Percentiles rank a stretch among this genome's conserved stretches.
Evolutionary conservation across 352 stramenopile species (phyloP).

Genomic region (Pythium guiyangense): DNA sequence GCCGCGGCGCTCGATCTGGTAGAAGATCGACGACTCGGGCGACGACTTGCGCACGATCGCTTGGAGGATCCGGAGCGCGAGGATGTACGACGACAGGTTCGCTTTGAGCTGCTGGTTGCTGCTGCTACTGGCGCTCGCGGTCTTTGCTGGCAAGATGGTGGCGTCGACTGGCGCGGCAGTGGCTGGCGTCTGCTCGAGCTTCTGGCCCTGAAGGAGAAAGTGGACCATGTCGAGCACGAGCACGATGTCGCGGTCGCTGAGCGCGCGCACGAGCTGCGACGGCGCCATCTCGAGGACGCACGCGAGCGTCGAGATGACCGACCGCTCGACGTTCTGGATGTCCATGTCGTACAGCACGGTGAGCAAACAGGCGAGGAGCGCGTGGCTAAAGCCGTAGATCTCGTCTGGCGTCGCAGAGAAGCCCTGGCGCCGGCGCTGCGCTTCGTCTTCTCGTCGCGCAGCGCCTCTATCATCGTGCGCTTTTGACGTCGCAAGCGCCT

Average conservation of each 20-base stretch:
- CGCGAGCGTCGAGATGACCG: conserved; percentile 57
- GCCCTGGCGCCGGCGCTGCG: conserved; percentile 12
- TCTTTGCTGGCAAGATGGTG: background rate
- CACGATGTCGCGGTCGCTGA: conserved; percentile 50
- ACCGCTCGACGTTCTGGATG: conserved; percentile 62
- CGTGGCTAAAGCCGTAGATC: conserved; percentile 42
- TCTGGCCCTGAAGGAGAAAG: conserved; percentile 53
- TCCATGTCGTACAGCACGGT: conserved; percentile 50
- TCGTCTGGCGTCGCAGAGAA: conserved; percentile 30
- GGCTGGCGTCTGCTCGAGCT: background rate
- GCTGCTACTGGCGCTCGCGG: background rate
- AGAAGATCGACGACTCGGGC: conserved; percentile 56
- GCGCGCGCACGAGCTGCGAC: conserved; percentile 38
- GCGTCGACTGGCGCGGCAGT: too few species aligned
- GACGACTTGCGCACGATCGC: conserved; percentile 62
- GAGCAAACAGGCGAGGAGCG: conserved; percentile 43
- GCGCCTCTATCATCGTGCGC: background rate
- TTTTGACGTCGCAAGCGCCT: background rate
- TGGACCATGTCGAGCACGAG: conserved; percentile 67
- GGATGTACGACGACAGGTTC: conserved; percentile 57
- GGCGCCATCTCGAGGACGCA: conserved; percentile 73
- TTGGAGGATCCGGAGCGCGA: conserved; percentile 70
- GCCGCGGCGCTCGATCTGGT: conserved; percentile 77
- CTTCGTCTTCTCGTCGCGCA: conserved; percentile 9
- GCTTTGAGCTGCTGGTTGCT: conserved; percentile 22